Evolutionary conservation across 768 basidiomycete species (phyloP), one percentile per base, ranked within the genome.

Genomic region (Heimioporus sp.): DNA sequence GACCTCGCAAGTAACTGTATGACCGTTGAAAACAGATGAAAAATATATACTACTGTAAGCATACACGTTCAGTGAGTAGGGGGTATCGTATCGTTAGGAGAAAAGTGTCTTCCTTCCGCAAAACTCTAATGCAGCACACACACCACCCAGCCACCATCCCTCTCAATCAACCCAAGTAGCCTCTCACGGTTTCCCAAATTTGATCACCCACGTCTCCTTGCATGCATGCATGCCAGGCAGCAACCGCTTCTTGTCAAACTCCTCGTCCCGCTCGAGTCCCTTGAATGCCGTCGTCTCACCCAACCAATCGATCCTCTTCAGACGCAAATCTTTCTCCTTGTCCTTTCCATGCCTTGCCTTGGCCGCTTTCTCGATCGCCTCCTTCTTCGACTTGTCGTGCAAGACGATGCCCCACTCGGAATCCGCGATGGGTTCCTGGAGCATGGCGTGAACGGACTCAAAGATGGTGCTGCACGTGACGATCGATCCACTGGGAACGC

Each of bases 371-470:
- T 81, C 76, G 15, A 85, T 73, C 17, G 57, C 55, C 55, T 77
- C 77, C 48, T 65, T 70, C 53, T 61, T 63, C 51, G 74, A 72
- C 64, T 74, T 74, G 41, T 81, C 76, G 24, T 49, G 61, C 6
- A 76, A 61, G 16, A 80, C 69, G 42, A 83, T 67, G 0, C 81
- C 84, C 85, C 86, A 88, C 59, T 88, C 87, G 4, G 84, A 84
- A 52, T 87, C 84, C 2, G 55, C 75, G 17, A 89, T 71, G 8
- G 74, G 76, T 43, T 79, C 70, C 45, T 86, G 80, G 24, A 89
- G 68, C 43, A 64, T 59, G 6, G 67, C 56, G 51, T 80, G 69
- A 17, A 88, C 36, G 4, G 74, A 79, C 30, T 80, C 77, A 73
- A 85, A 85, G 5, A 88, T 68, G 17, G 73, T 72, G 43, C 75